Evolutionary conservation across 352 stramenopile genomes (phyloP), one percentile per base, ranked within the genome.

Genomic region (Globisporangium nunn): DNA sequence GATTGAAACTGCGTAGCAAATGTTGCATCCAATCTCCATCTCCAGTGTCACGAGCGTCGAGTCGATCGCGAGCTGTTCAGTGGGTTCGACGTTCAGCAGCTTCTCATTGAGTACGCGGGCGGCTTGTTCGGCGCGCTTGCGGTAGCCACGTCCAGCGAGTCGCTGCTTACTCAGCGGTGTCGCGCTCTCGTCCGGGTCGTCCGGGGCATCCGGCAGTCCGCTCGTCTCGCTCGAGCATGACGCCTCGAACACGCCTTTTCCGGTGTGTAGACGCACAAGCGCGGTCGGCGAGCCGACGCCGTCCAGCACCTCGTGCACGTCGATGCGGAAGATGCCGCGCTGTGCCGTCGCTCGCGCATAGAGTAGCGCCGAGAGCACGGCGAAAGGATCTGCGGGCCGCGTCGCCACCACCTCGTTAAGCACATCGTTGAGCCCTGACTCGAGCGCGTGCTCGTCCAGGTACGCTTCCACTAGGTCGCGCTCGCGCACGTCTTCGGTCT

Each of bases 401-500:
- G 66, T 67, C 12, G 72, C 74, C 29, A 93, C 78, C 40, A 93
- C 67, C 48, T 84, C 66, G 67, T 91, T 93, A 49, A 93, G 70
- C 17, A 79, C 66, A 12, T 87, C 73, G 50, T 89, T 93, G 1
- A 93, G 68, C 8, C 71, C 66, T 33, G 62, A 63, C 60, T 93
- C 83, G 12, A 93, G 68, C 56, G 71, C 66, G 67, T 93, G 80
- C 41, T 90, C 76, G 18, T 70, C 58, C 41, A 93, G 58, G 55
- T 93, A 93, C 6, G 72, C 66, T 61, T 93, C 83, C 14, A 91
- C 78, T 33, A 88, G 59, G 45, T 91, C 81, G n/a, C 78, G 74
- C 61, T 91, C 81, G 15, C 71, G 72, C 23, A 66, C 59, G 43
- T 81, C 67, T 17, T 73, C 62, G 5, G 67, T 70, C 15, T 75